A percentile compares a stretch with the other conserved stretches of the same genome.
Evolutionary conservation across 768 basidiomycete genomes (phyloP).

Genomic region (Boletus barrowsii): DNA sequence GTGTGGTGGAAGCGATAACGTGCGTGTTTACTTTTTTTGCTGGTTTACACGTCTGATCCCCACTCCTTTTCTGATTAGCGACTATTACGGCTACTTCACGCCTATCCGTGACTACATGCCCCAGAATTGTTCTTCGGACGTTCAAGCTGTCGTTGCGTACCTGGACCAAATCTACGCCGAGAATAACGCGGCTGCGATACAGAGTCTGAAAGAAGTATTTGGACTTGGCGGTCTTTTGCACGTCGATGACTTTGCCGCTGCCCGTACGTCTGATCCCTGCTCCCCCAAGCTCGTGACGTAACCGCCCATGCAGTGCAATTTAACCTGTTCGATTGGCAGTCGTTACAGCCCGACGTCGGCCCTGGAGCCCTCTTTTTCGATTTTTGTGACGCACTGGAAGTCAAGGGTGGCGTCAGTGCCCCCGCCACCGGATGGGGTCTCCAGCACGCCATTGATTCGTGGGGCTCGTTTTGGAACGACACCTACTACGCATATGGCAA

Average conservation of each 20-base stretch:
- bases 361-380: slow-evolving; percentile 35
- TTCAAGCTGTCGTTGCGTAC: slow-evolving; percentile 58
- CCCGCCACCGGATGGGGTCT: slow-evolving; percentile 56
- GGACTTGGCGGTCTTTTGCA: slow-evolving; percentile 57
- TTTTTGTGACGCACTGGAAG: slow-evolving; percentile 41
- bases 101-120: slow-evolving; percentile 69
- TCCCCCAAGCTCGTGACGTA: slow-evolving; percentile 16
- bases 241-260: slow-evolving; percentile 63
- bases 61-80: slow-evolving; percentile 8
- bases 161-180: slow-evolving; percentile 55
- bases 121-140: slow-evolving; percentile 69
- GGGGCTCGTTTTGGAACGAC: slow-evolving; percentile 56
- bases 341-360: slow-evolving; percentile 49
- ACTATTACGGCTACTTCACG: slow-evolving; percentile 57
- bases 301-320: slow-evolving; percentile 40
- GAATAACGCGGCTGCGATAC: slow-evolving; percentile 44
- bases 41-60: neutral
- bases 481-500: slow-evolving; percentile 46
- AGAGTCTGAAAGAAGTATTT: slow-evolving; percentile 54
- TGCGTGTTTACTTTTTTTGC: slow-evolving; percentile 20
- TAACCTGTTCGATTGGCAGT: slow-evolving; percentile 67
- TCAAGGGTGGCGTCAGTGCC: slow-evolving; percentile 42
- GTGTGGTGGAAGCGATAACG: slow-evolving; percentile 44
- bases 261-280: slow-evolving; percentile 34
- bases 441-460: slow-evolving; percentile 55